Conservation (phyloP, 2,329 filamentous ascomycete genomes). For the Colletotrichum tofieldiae region DNA sequence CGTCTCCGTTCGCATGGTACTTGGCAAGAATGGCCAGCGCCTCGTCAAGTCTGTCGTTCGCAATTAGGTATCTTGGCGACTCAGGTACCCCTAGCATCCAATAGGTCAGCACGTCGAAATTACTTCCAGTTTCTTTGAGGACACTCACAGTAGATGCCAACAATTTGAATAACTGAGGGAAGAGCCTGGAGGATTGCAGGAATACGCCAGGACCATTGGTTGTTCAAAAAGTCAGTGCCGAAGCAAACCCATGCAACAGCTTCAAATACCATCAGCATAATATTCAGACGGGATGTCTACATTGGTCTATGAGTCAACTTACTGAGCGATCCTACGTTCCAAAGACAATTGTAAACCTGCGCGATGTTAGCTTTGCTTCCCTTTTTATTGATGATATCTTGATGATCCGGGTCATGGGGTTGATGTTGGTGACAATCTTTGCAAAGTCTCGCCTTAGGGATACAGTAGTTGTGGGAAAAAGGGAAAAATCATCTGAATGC, state of each 20-base stretch:
- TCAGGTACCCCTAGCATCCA: constrained; percentile 63
- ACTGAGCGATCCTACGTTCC: constrained; percentile 70
- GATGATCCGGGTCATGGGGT: too few species aligned
- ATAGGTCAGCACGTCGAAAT: neutral
- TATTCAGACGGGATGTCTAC: constrained; percentile 47
- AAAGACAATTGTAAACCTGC: constrained; percentile 75
- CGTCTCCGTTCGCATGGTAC: constrained; percentile 66
- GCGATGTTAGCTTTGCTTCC: neutral
- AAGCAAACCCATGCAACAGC: constrained; percentile 75
- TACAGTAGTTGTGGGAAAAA: too few species aligned
- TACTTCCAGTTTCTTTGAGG: rapidly evolving
- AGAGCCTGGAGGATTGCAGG: constrained; percentile 75
- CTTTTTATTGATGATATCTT: neutral
- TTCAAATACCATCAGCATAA: neutral
- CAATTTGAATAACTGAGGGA: constrained; percentile 73
- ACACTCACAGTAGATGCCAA: constrained; percentile 69
- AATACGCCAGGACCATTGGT: constrained; percentile 77
- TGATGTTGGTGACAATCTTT: neutral
- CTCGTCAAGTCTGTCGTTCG: constrained; percentile 55
- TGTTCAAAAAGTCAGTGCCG: constrained; percentile 70
- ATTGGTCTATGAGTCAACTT: constrained; percentile 55
- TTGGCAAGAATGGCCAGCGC: constrained; percentile 63
- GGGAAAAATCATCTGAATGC: neutral
- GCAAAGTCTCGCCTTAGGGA: too few species aligned
- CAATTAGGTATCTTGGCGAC: constrained; percentile 58